These are phyloP conservation scores for Sporothrix phasma DNA, from an alignment of 2,329 filamentous ascomycete species.

Conservation along the genomic window DNA sequence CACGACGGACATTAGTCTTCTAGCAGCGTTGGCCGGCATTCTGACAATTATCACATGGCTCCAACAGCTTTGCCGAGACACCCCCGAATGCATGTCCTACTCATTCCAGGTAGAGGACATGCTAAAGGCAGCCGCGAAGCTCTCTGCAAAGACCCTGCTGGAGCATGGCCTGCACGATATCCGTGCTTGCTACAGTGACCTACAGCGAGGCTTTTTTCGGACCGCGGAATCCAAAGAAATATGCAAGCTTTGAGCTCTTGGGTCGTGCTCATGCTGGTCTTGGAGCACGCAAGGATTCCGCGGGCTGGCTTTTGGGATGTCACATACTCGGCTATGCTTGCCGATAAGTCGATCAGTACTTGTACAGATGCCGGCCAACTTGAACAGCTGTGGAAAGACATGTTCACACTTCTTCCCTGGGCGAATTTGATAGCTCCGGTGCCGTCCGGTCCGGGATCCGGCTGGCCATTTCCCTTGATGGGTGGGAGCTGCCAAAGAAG, in stretches of 20 bases:
- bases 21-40: conserved; percentile 26
- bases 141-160: conserved; percentile 33
- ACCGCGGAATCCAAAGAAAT: conserved; percentile 42
- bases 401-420: conserved; percentile 51
- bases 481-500: conserved; percentile 50
- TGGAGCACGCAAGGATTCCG: conserved; percentile 41
- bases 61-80: conserved; percentile 35
- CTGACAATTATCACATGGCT: conserved; percentile 30
- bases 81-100: conserved; percentile 25
- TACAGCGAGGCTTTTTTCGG: conserved; percentile 37
- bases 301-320: conserved; percentile 53
- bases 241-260: conserved; percentile 42
- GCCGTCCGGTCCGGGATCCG: conserved; percentile 34
- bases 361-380: conserved; percentile 37
- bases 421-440: conserved; percentile 48
- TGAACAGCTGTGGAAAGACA: conserved; percentile 46
- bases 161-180: conserved; percentile 34
- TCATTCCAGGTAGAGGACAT: conserved; percentile 39
- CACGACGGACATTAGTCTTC: conserved; percentile 20
- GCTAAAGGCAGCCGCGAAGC: conserved; percentile 34
- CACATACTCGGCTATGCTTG: conserved; percentile 34
- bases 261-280: conserved; percentile 46
- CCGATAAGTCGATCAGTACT: conserved; percentile 24
- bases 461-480: conserved; percentile 36
- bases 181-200: conserved; percentile 36